Conservation (phyloP, 2,329 filamentous ascomycete species). For the Monilinia fructicola region DNA sequence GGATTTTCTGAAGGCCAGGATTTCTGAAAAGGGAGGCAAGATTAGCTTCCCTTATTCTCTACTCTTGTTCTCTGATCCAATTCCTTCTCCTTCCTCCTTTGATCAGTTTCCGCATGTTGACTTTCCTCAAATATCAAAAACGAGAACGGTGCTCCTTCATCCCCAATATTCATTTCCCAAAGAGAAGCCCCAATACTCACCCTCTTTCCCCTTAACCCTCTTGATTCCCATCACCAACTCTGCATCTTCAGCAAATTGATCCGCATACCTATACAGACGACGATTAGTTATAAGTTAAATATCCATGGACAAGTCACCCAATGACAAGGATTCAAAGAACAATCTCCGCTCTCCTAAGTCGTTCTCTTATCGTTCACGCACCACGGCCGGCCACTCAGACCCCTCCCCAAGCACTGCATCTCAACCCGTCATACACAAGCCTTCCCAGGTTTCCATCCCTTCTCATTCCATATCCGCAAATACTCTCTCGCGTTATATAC, state of each 20-base stretch:
- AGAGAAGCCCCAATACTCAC: conserved; percentile 39
- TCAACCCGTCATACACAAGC: no score
- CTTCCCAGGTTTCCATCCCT: no score
- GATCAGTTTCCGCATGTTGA: not conserved
- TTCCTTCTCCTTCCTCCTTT: no score
- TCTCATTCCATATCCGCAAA: no score
- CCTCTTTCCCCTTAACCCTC: conserved; percentile 46
- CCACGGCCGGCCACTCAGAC: no score
- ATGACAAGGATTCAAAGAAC: no score
- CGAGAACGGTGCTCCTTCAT: not conserved
- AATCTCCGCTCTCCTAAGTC: not conserved
- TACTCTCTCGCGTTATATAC: no score
- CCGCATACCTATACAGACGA: not conserved
- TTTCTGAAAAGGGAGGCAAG: conserved; percentile 42
- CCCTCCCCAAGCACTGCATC: no score
- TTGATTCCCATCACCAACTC: conserved; percentile 54
- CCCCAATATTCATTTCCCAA: not conserved
- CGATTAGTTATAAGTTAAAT: not conserved
- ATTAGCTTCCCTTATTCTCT: not conserved
- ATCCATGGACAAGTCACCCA: not conserved
- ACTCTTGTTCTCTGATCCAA: not conserved
- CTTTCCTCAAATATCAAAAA: not conserved
- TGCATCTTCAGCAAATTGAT: conserved; percentile 45
- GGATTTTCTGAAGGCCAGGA: conserved; percentile 50
- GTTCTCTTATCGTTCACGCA: no score